Evolutionary conservation across 176 grass and related monocot species (phyloP).

Genomic region (Typha latifolia): DNA sequence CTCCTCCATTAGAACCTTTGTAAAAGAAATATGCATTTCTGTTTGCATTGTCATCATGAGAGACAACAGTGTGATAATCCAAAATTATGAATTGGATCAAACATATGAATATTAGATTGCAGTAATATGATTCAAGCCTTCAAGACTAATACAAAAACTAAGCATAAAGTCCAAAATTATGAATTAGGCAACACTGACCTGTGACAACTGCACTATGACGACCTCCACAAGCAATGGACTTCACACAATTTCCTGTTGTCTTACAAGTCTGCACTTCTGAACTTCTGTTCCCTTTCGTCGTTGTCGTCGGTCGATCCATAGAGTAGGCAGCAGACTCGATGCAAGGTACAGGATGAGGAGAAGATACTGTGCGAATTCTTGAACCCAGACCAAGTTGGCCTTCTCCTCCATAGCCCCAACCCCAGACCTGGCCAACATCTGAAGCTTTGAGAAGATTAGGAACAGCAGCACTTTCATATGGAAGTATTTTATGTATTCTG

Average conservation of each 20-base stretch:
- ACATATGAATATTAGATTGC: too few relatives aligned
- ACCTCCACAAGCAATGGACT: constrained; percentile 91
- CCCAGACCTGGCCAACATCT: constrained; percentile 97
- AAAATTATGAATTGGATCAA: too few relatives aligned
- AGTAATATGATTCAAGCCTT: too few relatives aligned
- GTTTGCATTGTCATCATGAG: too few relatives aligned
- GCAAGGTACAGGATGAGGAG: constrained; percentile 86
- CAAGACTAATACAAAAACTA: too few relatives aligned
- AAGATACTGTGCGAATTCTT: constrained; percentile 75
- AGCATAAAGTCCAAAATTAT: too few relatives aligned
- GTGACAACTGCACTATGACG: constrained; percentile 95
- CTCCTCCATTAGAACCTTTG: too few relatives aligned
- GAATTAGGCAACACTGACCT: constrained; percentile 25
- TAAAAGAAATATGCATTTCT: too few relatives aligned
- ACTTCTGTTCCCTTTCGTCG: constrained; percentile 48
- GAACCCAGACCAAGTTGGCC: constrained; percentile 95
- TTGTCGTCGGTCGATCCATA: constrained; percentile 41
- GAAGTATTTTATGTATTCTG: neutral
- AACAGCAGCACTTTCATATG: neutral
- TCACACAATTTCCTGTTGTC: constrained; percentile 59
- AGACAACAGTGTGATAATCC: too few relatives aligned
- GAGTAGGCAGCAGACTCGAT: constrained; percentile 58
- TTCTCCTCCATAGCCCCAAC: constrained; percentile 99
- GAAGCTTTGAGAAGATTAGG: constrained; percentile 40
- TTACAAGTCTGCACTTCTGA: constrained; percentile 51